These are phyloP conservation scores for Starmerella khaoyaiensis DNA, from an alignment of 805 yeast species.

Conservation along the genomic window DNA sequence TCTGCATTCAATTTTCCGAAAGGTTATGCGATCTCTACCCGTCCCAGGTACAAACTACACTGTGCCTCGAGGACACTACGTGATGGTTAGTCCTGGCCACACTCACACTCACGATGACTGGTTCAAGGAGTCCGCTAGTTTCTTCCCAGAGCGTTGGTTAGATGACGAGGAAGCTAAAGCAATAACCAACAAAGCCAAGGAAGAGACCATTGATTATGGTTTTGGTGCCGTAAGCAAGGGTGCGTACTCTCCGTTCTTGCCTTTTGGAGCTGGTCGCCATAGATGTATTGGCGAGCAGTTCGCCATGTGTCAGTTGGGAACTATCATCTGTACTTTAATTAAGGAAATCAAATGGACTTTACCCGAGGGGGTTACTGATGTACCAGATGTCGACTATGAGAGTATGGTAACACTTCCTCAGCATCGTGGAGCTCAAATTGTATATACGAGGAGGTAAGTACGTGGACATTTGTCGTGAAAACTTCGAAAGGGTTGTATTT, in stretches of 20 bases:
- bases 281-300: conserved; percentile 99
- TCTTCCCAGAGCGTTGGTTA: conserved; percentile 81
- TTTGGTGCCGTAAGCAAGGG: conserved; percentile 94
- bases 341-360: conserved; percentile 67
- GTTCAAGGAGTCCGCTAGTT: conserved; percentile 63
- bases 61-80: conserved; percentile 81
- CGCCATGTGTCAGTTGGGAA: conserved; percentile 86
- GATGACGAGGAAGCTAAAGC: conserved; percentile 21
- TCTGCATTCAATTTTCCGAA: conserved; percentile 87
- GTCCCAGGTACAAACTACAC: conserved; percentile 69
- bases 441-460: conserved; percentile 9
- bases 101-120: conserved; percentile 62
- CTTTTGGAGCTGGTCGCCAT: conserved; percentile 99
- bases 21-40: conserved; percentile 62
- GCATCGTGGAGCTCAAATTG: conserved; percentile 39
- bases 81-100: conserved; percentile 88
- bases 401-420: conserved; percentile 89
- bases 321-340: conserved; percentile 60
- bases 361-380: conserved; percentile 33
- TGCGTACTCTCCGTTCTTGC: conserved; percentile 88
- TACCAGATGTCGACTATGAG: conserved; percentile 53
- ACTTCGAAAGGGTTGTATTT: background rate
- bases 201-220: conserved; percentile 68
- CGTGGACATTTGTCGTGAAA: no score
- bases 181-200: conserved; percentile 15